Evolutionary conservation across 495 filamentous ascomycete genomes (phyloP), one percentile per base, ranked within the genome.

Genomic region (Daldinia caldariorum): DNA sequence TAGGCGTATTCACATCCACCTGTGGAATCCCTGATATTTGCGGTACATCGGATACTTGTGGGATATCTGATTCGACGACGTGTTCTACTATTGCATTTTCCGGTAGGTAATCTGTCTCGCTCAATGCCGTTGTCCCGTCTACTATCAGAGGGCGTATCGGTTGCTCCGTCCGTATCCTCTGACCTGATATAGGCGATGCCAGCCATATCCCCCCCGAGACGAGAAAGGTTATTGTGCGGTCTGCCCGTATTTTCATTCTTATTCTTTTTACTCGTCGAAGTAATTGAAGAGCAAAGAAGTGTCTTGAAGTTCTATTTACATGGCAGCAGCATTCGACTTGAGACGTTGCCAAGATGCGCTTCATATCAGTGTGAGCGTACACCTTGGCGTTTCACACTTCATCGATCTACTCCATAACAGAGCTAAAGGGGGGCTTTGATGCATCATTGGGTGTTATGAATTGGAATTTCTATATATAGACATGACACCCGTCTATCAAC

Each of bases 1-100:
- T 38, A 51, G 77, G 66, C 66, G 55, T 65, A 63, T 77, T 77
- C 55, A 81, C 76, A 49, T 76, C 72, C 43, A 81, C 77, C 65
- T 81, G 76, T 26, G 78, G 75, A 8, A 62, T 77, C 45, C 32
- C 63, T 14, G 70, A 55, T 18, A 67, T 54, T 57, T 64, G 35
- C 31, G 64, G 69, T 22, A 61, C 50, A 12, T 61, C 43, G 8
- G 64, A 56, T 58, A 77, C 76, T 61, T 75, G 76, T 31, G 77
- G 73, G 4, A 59, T 71, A 47, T 45, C 54, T 45, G 67, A 55
- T 50, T 16, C 34, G 22, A 34, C 56, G 1, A 61, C 54, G 13
- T 75, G 54, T 57, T 71, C 59, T 18, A 67, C 16, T 41, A 70
- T 65, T 26, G 53, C 58, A 13, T 73, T 56, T 9, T 68, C 58